phyloP scores from a whole-genome alignment of 768 basidiomycete species.

The Cyathus striatus region DNA sequence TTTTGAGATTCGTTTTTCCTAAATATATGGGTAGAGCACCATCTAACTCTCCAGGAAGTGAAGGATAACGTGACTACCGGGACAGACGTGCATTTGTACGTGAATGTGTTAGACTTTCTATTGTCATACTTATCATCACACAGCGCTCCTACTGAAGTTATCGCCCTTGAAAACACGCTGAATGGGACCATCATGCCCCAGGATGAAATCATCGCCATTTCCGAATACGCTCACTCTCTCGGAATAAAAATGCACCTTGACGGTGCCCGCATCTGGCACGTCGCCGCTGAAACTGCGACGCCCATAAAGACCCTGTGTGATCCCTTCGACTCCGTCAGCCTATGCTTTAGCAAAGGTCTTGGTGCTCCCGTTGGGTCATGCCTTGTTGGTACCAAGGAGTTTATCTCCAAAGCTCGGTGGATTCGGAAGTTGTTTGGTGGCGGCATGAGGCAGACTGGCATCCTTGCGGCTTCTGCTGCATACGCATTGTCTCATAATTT shows the following conservation, averaged over 20 bases:
- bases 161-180: slow-evolving; percentile 91
- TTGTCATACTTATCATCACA: slow-evolving; percentile 4
- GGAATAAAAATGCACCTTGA: slow-evolving; percentile 85
- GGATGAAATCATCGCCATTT: slow-evolving; percentile 79
- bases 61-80: slow-evolving; percentile 58
- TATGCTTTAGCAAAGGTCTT: slow-evolving; percentile 97
- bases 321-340: slow-evolving; percentile 87
- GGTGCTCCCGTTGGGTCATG: slow-evolving; percentile 83
- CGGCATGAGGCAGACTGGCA: slow-evolving; percentile 90
- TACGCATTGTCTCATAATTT: slow-evolving; percentile 86
- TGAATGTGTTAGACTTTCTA: slow-evolving; percentile 34
- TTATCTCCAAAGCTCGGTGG: slow-evolving; percentile 79
- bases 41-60: slow-evolving; percentile 78
- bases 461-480: slow-evolving; percentile 78
- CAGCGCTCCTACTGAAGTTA: slow-evolving; percentile 79
- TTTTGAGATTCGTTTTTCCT: background rate
- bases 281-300: slow-evolving; percentile 66
- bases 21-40: slow-evolving; percentile 44
- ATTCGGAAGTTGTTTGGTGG: slow-evolving; percentile 95
- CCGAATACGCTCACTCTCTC: slow-evolving; percentile 61
- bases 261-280: slow-evolving; percentile 95
- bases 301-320: slow-evolving; percentile 72
- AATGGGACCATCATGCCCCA: slow-evolving; percentile 92
- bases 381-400: slow-evolving; percentile 75
- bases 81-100: slow-evolving; percentile 62